Evolutionary conservation across 2,329 filamentous ascomycete species (phyloP).

Genomic region (Hymenotorrendiella dingleyae): DNA sequence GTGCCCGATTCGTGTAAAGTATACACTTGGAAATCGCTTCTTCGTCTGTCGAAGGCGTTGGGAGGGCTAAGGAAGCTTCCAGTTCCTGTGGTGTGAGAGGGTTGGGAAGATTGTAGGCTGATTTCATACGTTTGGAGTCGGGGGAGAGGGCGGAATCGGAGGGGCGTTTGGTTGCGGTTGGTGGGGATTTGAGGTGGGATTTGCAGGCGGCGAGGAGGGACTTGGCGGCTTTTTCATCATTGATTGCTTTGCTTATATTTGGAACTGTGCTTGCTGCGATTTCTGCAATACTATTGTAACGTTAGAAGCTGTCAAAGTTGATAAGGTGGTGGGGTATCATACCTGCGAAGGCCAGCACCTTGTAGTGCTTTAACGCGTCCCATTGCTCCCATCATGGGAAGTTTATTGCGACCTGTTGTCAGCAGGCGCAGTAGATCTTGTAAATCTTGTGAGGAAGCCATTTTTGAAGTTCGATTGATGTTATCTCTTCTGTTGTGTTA

Average conservation of each 20-base stretch:
- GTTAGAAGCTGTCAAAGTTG: constrained; percentile 12
- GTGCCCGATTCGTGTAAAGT: constrained; percentile 73
- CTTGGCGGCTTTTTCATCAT: constrained; percentile 29
- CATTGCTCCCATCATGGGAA: constrained; percentile 55
- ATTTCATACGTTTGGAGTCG: constrained; percentile 23
- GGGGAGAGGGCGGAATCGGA: constrained; percentile 14
- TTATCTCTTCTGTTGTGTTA: no score
- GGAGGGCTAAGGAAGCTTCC: constrained; percentile 57
- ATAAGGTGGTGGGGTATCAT: constrained; percentile 8
- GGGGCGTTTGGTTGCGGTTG: constrained; percentile 20
- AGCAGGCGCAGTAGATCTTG: constrained; percentile 56
- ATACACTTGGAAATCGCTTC: constrained; percentile 50
- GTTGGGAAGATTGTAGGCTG: constrained; percentile 23
- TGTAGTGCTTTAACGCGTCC: constrained; percentile 53
- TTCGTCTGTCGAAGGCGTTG: constrained; percentile 48
- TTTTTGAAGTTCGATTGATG: constrained; percentile 23
- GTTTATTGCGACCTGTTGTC: constrained; percentile 46
- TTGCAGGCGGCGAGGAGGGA: constrained; percentile 28
- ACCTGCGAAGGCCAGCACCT: constrained; percentile 50
- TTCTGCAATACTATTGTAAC: constrained; percentile 22
- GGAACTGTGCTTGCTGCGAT: constrained; percentile 23
- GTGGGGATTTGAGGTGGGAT: constrained; percentile 15
- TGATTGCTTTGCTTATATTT: constrained; percentile 19
- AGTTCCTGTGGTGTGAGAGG: constrained; percentile 46
- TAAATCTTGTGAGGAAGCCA: constrained; percentile 53